phyloP scores from a whole-genome alignment of 225 moss, liverwort and hornwort genomes.

The Antitrichia curtipendula region DNA sequence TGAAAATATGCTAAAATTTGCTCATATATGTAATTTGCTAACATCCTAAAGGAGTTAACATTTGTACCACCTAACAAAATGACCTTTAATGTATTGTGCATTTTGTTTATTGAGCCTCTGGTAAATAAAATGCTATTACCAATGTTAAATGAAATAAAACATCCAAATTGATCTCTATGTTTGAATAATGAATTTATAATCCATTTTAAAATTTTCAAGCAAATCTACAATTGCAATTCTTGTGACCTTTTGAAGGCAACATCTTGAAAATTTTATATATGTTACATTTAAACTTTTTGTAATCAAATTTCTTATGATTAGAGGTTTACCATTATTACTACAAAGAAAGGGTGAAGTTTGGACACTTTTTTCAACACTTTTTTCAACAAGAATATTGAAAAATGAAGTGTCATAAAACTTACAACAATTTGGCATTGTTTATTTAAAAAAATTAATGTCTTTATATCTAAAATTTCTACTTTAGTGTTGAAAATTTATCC shows the following conservation, averaged over 20 bases:
- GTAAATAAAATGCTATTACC: too few species aligned
- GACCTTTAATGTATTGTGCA: too few species aligned
- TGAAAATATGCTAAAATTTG: too few species aligned
- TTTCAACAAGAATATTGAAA: neutral
- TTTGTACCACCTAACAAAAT: neutral
- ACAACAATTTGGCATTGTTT: neutral
- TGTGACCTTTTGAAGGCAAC: neutral
- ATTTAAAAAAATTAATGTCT: neutral
- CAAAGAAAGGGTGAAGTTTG: neutral
- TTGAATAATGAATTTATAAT: neutral
- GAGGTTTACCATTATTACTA: neutral
- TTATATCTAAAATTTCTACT: neutral
- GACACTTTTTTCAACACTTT: neutral
- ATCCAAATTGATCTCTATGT: neutral
- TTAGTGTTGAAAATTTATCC: accelerated
- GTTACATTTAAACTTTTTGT: neutral
- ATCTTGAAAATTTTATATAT: too few species aligned
- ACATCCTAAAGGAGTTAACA: too few species aligned
- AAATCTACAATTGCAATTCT: neutral
- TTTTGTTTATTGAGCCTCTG: neutral
- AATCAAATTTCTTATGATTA: neutral
- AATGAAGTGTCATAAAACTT: neutral
- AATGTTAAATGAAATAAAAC: neutral
- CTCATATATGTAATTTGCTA: too few species aligned
- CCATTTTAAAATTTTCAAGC: neutral